A percentile compares a stretch with the other conserved stretches of the same genome.
Conservation (phyloP, 371 early-diverging fungal species). For the Mortierella sp. region DNA sequence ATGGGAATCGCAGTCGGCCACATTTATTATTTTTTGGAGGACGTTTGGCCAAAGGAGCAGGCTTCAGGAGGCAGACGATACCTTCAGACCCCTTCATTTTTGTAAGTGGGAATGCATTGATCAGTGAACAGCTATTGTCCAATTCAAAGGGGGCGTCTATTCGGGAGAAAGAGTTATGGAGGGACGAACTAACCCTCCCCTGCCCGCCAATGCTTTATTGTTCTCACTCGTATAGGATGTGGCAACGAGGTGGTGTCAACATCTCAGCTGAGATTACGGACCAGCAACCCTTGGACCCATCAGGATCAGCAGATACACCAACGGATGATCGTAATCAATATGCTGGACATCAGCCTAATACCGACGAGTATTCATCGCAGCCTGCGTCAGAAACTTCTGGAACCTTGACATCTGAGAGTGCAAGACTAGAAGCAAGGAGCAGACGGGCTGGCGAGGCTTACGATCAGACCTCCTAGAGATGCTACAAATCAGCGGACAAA, state of each 20-base stretch:
- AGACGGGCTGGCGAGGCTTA: slow-evolving; percentile 10
- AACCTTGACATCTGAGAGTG: slow-evolving; percentile 3
- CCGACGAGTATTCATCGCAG: slow-evolving; percentile 7
- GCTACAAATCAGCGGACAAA: no score
- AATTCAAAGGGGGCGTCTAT: neutral
- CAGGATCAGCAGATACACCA: neutral
- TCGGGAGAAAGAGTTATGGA: no score
- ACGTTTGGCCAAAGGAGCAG: slow-evolving; percentile 89
- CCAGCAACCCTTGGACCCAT: slow-evolving; percentile 4
- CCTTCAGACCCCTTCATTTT: slow-evolving; percentile 69
- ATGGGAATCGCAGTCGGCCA: slow-evolving; percentile 92
- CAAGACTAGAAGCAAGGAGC: slow-evolving; percentile 24
- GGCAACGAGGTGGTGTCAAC: slow-evolving; percentile 23
- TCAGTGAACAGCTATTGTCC: neutral
- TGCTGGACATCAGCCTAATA: slow-evolving; percentile 1
- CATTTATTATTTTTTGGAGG: slow-evolving; percentile 93
- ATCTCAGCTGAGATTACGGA: slow-evolving; percentile 38
- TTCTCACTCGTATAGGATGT: slow-evolving; percentile 12
- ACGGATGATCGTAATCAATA: neutral
- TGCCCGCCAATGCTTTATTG: no score
- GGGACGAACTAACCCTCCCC: no score
- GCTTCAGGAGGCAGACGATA: slow-evolving; percentile 67
- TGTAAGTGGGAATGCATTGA: slow-evolving; percentile 56
- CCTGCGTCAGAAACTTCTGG: slow-evolving; percentile 17
- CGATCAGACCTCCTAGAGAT: slow-evolving; percentile 5